Percentiles rank a stretch among this genome's conserved stretches.
Conservation (phyloP, 1,284 basidiomycete species). For the Heliocybe sulcata region DNA sequence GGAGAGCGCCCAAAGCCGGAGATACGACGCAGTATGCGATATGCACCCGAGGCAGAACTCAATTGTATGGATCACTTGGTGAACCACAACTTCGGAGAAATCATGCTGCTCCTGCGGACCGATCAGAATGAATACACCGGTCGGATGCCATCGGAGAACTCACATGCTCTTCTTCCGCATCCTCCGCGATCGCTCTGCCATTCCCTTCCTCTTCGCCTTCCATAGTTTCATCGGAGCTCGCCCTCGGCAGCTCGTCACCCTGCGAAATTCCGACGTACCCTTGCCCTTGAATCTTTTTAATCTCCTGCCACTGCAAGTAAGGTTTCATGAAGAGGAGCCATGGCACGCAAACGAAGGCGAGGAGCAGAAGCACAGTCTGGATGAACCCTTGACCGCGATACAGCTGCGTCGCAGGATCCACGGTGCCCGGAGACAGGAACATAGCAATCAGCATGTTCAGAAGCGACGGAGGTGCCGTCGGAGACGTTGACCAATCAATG, state of each 20-base stretch:
- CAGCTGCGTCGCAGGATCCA: constrained; percentile 67
- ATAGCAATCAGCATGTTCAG: constrained; percentile 95
- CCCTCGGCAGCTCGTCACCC: constrained; percentile 18
- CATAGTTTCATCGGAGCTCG: constrained; percentile 48
- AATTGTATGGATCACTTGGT: constrained; percentile 97
- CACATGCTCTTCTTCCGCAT: constrained; percentile 63
- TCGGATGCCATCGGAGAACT: constrained; percentile 17
- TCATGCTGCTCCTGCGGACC: constrained; percentile 66
- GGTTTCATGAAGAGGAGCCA: constrained; percentile 94
- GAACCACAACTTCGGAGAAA: constrained; percentile 91
- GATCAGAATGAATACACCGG: constrained; percentile 12
- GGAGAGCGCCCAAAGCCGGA: constrained; percentile 97
- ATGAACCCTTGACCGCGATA: constrained; percentile 87
- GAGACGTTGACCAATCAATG: constrained; percentile 79
- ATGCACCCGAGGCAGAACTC: constrained; percentile 99
- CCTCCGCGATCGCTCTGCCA: constrained; percentile 65
- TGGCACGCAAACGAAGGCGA: constrained; percentile 88
- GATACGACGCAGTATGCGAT: constrained; percentile 98
- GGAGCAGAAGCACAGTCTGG: constrained; percentile 74
- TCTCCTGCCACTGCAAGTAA: constrained; percentile 91
- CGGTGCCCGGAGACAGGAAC: constrained; percentile 83
- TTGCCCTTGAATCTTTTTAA: constrained; percentile 76
- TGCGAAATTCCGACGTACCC: constrained; percentile 71
- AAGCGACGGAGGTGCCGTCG: constrained; percentile 78
- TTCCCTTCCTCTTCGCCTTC: constrained; percentile 86